Conservation (phyloP, 139 green algal genomes). For the Tetraselmis striata region DNA sequence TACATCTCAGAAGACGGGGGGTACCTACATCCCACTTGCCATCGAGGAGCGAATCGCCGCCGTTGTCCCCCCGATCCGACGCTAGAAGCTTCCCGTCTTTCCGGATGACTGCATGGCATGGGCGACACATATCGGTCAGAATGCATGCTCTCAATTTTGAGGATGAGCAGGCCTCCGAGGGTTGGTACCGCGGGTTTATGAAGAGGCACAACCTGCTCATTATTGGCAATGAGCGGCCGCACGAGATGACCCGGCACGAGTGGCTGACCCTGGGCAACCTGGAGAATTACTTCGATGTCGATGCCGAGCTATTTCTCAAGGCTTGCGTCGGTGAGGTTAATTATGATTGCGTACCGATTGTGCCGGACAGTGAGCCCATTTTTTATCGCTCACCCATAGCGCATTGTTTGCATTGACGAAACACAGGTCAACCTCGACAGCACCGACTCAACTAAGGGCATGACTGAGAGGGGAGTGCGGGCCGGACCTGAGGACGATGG, state of each 20-base stretch:
- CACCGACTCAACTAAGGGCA: neutral
- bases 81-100: neutral
- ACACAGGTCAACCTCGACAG: neutral
- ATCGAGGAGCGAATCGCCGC: neutral
- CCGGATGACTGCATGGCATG: neutral
- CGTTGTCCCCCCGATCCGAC: neutral
- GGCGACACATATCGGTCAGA: neutral
- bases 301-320: neutral
- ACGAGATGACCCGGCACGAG: neutral
- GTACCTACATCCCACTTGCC: neutral
- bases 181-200: neutral
- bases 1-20: neutral
- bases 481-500: neutral
- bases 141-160: neutral
- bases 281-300: neutral
- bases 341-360: neutral
- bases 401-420: neutral
- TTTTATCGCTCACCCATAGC: neutral
- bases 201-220: neutral
- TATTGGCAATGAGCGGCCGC: neutral
- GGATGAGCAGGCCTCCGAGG: neutral
- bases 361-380: neutral
- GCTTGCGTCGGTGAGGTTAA: neutral
- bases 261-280: neutral
- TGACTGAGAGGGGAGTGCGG: neutral